phyloP scores from a whole-genome alignment of 2,329 filamentous ascomycete species.

The Fusarium odoratissimum region DNA sequence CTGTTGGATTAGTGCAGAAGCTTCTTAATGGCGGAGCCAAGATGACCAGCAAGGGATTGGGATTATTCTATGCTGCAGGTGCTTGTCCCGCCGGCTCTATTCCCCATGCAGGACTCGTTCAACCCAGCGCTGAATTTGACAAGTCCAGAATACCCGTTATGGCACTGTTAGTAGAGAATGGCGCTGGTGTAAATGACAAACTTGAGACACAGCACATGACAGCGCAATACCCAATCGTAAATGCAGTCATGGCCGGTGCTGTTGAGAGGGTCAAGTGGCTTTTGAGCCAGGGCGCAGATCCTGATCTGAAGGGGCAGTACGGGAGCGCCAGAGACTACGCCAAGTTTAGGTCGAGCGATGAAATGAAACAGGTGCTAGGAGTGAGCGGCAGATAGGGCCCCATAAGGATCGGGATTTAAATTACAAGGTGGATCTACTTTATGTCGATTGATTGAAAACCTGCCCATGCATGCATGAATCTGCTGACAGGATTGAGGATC shows the following conservation, averaged over 20 bases:
- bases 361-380: slow-evolving; percentile 34
- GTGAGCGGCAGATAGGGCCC: background rate
- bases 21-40: slow-evolving; percentile 28
- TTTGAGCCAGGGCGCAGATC: slow-evolving; percentile 29
- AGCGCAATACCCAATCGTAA: slow-evolving; percentile 28
- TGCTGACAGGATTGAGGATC: background rate
- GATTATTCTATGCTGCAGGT: slow-evolving; percentile 31
- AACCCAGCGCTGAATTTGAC: slow-evolving; percentile 18
- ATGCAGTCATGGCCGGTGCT: slow-evolving; percentile 34
- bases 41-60: slow-evolving; percentile 23
- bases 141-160: slow-evolving; percentile 31
- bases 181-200: slow-evolving; percentile 27
- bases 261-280: slow-evolving; percentile 36
- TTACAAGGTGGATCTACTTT: background rate
- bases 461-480: background rate
- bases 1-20: slow-evolving; percentile 12
- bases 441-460: background rate
- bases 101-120: background rate
- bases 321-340: slow-evolving; percentile 29
- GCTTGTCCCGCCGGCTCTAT: background rate
- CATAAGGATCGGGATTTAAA: background rate
- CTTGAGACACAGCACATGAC: slow-evolving; percentile 10
- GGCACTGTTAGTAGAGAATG: slow-evolving; percentile 21
- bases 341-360: background rate
- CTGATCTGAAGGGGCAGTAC: slow-evolving; percentile 13